phyloP scores from a whole-genome alignment of 2,329 filamentous ascomycete species.

The Hymenotorrendiella dingleyae region DNA sequence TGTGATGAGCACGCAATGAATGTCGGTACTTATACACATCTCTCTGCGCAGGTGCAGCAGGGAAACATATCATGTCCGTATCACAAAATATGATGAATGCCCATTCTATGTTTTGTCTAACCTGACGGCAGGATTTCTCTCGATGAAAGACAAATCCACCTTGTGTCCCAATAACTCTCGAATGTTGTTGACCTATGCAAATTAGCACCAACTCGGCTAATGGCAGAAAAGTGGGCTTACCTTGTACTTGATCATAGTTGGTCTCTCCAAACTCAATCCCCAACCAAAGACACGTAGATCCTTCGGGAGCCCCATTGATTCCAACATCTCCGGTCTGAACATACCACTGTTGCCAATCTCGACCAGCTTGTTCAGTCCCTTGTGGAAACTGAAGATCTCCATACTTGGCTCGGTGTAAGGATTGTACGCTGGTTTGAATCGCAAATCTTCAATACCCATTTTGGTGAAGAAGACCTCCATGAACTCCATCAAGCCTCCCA shows the following conservation, averaged over 20 bases:
- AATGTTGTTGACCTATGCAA: conserved; percentile 48
- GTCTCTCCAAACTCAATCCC: conserved; percentile 84
- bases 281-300: conserved; percentile 93
- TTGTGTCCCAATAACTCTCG: conserved; percentile 69
- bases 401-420: conserved; percentile 93
- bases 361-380: conserved; percentile 81
- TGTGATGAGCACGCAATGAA: too few relatives aligned
- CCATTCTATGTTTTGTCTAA: conserved; percentile 39
- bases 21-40: too few relatives aligned
- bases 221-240: conserved; percentile 10
- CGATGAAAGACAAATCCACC: conserved; percentile 88
- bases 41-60: too few relatives aligned
- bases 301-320: conserved; percentile 87
- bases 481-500: conserved; percentile 89
- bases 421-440: conserved; percentile 97
- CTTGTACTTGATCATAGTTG: conserved; percentile 65
- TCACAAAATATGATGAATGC: too few relatives aligned
- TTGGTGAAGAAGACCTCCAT: conserved; percentile 94
- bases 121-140: conserved; percentile 84
- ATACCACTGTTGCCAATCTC: conserved; percentile 98
- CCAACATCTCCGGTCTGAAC: conserved; percentile 97
- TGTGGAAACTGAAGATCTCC: conserved; percentile 97
- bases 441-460: conserved; percentile 82
- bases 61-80: too few relatives aligned
- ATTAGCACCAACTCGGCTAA: conserved; percentile 8